Base-by-base conservation (phyloP, 2,329 filamentous ascomycete species). In the Verticillium nubilum region DNA sequence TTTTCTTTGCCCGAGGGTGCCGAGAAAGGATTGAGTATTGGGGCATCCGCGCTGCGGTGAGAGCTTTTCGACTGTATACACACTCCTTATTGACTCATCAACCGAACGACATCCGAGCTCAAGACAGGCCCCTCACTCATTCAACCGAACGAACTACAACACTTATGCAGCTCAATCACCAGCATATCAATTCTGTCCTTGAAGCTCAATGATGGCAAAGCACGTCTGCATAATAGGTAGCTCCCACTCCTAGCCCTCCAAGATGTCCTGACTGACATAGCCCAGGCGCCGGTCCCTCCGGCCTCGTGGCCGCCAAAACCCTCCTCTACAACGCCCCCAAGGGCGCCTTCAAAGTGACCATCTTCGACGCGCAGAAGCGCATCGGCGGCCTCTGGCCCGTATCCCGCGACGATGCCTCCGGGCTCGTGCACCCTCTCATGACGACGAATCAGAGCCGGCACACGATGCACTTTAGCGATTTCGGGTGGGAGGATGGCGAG, bases 381-480 rank as follows among this genome's bases (percentile, higher is more conserved):
- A 80, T 94, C 17, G 91, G 91, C 12, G 91, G 91, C 0, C 82
- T 95, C n/a, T 96, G 91, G 91, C 87, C 88, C 29, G 3, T 74
- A 77, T 1, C 72, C 13, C 79, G 76, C 58, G 65, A 74, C 2
- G 85, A 86, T 58, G 65, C 62, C n/a, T 73, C 65, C 1, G 79
- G 83, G 2, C 74, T 84, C 42, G 74, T 88, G 17, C 85, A 89
- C 62, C 88, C 88, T 9, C 80, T 89, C 57, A 89, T 90, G 79
- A 78, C 84, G 17, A 84, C 84, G 4, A 96, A 96, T 70, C 85
- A 93, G 67, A 92, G 89, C 74, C 83, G 83, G 53, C 91, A 92
- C 71, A 91, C 90, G 0, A 86, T 95, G 63, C 82, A 84, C 66
- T 88, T 88, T 66, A 86, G 84, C 63, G 91, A 94, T 69, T 71